Conservation (phyloP, 768 basidiomycete species). For the Polyporus arcularius region DNA sequence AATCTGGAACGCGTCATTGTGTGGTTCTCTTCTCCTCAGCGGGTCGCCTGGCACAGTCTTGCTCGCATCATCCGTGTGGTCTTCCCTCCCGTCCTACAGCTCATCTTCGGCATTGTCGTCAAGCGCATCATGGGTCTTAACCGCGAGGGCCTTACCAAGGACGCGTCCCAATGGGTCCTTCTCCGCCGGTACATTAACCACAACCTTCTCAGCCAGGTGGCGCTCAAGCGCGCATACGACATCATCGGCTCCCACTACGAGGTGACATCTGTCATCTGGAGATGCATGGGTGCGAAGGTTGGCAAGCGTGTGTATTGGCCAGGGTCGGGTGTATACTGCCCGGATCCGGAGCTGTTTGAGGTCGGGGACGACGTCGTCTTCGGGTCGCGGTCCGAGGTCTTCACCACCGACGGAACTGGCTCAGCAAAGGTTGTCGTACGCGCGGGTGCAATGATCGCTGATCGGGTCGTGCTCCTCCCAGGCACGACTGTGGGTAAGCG, state of each 20-base stretch:
- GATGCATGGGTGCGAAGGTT: conserved; percentile 51
- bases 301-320: conserved; percentile 54
- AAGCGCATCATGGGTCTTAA: conserved; percentile 46
- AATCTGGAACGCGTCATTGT: conserved; percentile 43
- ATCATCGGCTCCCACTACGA: conserved; percentile 50
- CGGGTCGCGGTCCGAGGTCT: conserved; percentile 46
- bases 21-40: conserved; percentile 47
- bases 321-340: conserved; percentile 46
- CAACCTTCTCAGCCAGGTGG: conserved; percentile 38
- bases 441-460: conserved; percentile 53
- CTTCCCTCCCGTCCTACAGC: conserved; percentile 39
- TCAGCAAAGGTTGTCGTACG: conserved; percentile 41
- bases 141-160: conserved; percentile 26
- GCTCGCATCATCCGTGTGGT: conserved; percentile 43
- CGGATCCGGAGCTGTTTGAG: conserved; percentile 49
- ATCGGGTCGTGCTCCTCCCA: conserved; percentile 49
- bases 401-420: conserved; percentile 46
- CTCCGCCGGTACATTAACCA: conserved; percentile 44
- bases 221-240: conserved; percentile 39
- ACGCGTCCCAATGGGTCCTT: conserved; percentile 34
- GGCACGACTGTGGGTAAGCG: conserved; percentile 40
- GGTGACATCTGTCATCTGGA: conserved; percentile 44
- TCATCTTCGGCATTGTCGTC: conserved; percentile 40
- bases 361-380: conserved; percentile 53
- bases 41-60: conserved; percentile 42